Evolutionary conservation across 106 monocot species (phyloP).

Genomic region (Dioscorea dumetorum): DNA sequence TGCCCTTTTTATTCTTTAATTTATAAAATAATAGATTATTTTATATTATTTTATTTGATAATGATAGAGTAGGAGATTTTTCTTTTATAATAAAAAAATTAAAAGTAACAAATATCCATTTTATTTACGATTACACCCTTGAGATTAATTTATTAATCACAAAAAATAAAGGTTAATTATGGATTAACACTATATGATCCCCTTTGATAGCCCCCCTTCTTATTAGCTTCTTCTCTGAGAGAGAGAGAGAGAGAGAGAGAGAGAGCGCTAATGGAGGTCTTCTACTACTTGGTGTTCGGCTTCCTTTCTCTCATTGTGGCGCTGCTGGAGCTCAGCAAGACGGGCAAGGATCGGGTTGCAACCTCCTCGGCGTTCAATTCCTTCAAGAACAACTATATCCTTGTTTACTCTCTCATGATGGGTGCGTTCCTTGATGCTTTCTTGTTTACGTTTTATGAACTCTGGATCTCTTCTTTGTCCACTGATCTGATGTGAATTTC

Average conservation of each 20-base stretch:
- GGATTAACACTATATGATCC: too few species aligned
- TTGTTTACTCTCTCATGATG: conserved; percentile 99
- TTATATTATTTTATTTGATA: too few species aligned
- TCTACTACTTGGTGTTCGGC: conserved; percentile 89
- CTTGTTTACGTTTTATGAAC: not conserved
- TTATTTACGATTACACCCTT: too few species aligned
- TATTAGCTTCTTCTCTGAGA: too few species aligned
- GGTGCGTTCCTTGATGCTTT: conserved; percentile 20
- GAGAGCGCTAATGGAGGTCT: conserved; percentile 57
- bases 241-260: not conserved
- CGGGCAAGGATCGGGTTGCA: conserved; percentile 68
- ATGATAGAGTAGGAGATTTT: too few species aligned
- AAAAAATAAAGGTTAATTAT: too few species aligned
- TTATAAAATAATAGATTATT: too few species aligned
- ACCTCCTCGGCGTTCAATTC: conserved; percentile 82
- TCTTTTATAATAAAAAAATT: too few species aligned
- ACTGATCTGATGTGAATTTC: not conserved
- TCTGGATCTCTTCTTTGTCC: not conserved
- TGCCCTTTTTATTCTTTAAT: too few species aligned
- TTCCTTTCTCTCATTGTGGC: conserved; percentile 61
- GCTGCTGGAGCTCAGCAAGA: conserved; percentile 80
- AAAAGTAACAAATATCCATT: too few species aligned
- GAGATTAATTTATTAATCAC: too few species aligned
- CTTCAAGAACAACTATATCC: conserved; percentile 97
- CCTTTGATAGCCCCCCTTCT: too few species aligned